These are phyloP conservation scores for Penicillium silybi DNA, from an alignment of 495 filamentous ascomycete species.

Conservation along the genomic window DNA sequence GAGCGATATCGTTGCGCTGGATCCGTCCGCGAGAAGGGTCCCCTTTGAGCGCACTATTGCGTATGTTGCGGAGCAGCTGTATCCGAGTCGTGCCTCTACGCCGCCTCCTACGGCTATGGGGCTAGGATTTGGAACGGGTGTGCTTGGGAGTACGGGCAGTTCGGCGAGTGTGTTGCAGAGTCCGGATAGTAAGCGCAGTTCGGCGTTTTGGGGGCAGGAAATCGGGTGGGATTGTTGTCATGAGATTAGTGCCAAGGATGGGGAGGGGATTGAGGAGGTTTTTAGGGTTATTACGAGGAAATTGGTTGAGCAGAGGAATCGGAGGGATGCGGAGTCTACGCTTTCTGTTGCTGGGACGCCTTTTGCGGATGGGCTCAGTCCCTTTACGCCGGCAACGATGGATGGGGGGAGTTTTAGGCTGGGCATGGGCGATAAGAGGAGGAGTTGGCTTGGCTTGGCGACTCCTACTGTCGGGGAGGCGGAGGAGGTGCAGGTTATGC, in stretches of 20 bases:
- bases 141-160: slow-evolving; percentile 13
- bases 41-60: slow-evolving; percentile 92
- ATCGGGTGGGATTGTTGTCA: slow-evolving; percentile 95
- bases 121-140: slow-evolving; percentile 9
- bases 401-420: slow-evolving; percentile 47
- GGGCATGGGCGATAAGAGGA: slow-evolving; percentile 43
- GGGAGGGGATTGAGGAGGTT: slow-evolving; percentile 95
- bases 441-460: slow-evolving; percentile 52
- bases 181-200: slow-evolving; percentile 72
- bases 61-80: slow-evolving; percentile 88
- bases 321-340: slow-evolving; percentile 54
- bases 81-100: slow-evolving; percentile 58
- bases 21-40: slow-evolving; percentile 72
- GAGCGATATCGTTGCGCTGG: slow-evolving; percentile 78
- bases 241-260: slow-evolving; percentile 90
- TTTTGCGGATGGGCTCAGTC: slow-evolving; percentile 6
- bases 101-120: slow-evolving; percentile 57
- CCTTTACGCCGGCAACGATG: slow-evolving; percentile 15
- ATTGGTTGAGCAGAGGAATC: slow-evolving; percentile 85
- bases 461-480: slow-evolving; percentile 39
- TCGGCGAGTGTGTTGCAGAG: slow-evolving; percentile 51
- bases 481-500: slow-evolving; percentile 23
- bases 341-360: slow-evolving; percentile 40
- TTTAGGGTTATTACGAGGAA: slow-evolving; percentile 93
- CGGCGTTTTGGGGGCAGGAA: slow-evolving; percentile 87